A percentile compares a stretch with the other conserved stretches of the same genome.
Evolutionary conservation across 2,329 filamentous ascomycete species (phyloP).

Genomic region (Xylariales sp.): DNA sequence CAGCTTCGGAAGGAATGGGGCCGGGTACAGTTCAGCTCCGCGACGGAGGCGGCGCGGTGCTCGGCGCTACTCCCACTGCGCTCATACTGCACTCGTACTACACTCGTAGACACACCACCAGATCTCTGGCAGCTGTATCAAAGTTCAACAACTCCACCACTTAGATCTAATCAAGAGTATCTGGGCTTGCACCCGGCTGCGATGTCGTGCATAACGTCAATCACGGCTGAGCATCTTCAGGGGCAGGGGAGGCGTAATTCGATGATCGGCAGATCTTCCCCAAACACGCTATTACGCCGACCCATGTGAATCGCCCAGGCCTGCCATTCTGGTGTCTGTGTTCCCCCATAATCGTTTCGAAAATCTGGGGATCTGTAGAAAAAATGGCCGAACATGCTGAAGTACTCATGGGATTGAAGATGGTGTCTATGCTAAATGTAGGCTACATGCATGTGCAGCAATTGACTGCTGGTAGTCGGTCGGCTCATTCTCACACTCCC

Average conservation of each 20-base stretch:
- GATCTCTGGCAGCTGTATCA: background rate
- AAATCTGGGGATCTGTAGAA: constrained; percentile 33
- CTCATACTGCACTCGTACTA: background rate
- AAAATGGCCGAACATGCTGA: constrained; percentile 22
- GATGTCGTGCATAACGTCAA: constrained; percentile 17
- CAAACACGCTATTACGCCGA: background rate
- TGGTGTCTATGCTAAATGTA: background rate
- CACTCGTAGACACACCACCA: background rate
- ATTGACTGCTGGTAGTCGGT: constrained; percentile 8
- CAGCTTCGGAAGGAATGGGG: constrained; percentile 26
- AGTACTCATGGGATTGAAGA: background rate
- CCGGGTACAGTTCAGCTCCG: constrained; percentile 21
- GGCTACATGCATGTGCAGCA: constrained; percentile 4
- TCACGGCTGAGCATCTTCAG: constrained; percentile 11
- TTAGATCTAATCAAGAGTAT: background rate
- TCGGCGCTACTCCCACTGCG: background rate
- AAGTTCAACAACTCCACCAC: background rate
- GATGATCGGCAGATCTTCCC: constrained; percentile 34
- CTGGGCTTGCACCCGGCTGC: background rate
- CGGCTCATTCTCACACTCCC: background rate
- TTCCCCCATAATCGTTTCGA: constrained; percentile 31
- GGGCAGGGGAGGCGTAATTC: constrained; percentile 8
- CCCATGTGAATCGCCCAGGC: constrained; percentile 7
- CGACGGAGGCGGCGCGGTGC: constrained; percentile 20
- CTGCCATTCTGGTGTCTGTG: constrained; percentile 8